Base-by-base conservation (phyloP, 2,329 filamentous ascomycete species). In the Aspergillus luchuensis region DNA sequence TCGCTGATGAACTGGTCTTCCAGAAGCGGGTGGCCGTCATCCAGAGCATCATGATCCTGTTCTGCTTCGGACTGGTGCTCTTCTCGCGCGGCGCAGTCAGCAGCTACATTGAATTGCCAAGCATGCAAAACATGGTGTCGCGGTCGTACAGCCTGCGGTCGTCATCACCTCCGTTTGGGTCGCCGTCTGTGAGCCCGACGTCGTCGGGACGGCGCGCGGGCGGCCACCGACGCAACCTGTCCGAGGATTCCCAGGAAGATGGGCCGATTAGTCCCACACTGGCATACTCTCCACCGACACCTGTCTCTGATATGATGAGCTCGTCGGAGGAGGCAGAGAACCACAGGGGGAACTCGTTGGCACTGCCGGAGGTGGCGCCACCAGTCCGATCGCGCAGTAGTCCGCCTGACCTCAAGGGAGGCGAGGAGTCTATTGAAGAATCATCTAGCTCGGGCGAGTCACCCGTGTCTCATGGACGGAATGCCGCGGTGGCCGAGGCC, bases 1-100 rank as follows among this genome's bases (percentile, higher is more conserved):
- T 99, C 10, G 94, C 94, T n/a, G 94, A 98, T 70, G 95, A 99
- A 76, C 86, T 98, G 2, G 82, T 89, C 1, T 88, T 86, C 73
- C 86, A 88, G 77, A 97, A 97, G 78, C 86, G 94, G 62, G 96
- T 98, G 87, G 91, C 91, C 4, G 95, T 98, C 60, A 86, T 97
- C 36, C 95, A 98, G 75, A 92, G 91, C 49, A 86, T 96, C 5
- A 84, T 99, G 8, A 85, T 98, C 5, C 85, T 98, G 0, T 87
- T 94, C 49, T 97, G 92, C 68, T 85, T 99, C 8, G 88, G 91
- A 0, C 83, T 99, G 1, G 91, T 97, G 21, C 88, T 98, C 39
- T 97, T 98, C 73, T 79, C 79, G 0, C 78, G 78, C 11, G 76
- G 74, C n/a, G 71, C 76, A 0, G 69, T 75, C 45, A 74, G 76